Evolutionary conservation across 805 yeast genomes (phyloP), one percentile per base, ranked within the genome.

Genomic region (Kluyveromyces siamensis): DNA sequence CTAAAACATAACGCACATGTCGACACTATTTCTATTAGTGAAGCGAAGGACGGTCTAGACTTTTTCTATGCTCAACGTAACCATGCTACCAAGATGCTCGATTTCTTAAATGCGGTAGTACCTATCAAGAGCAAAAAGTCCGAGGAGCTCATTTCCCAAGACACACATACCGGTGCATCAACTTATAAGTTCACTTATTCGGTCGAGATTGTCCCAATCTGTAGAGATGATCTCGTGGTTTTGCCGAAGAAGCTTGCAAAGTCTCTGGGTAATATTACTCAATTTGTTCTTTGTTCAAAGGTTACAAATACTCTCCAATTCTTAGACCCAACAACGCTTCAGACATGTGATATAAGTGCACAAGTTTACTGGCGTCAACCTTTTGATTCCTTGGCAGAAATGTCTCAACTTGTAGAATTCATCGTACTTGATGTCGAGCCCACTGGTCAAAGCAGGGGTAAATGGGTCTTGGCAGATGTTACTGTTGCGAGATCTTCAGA

Each of bases 141-240:
- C 42, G 93, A 87, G 65, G 97, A 93, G 72, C 79, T 95, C 61
- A 83, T 93, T 52, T 84, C 95, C 51, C 83, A 83, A 50, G 97
- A 95, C 73, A 88, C 86, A 37, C 99, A 93, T 59, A 82, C 96
- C 1, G 93, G 96, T 61, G 74, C 84, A 18, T 80, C 95, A 25
- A 78, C 83, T 49, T 93, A 87, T 72, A 93, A 93, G 71, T 93
- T 91, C 65, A 77, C 97, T 7, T 91, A 76, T 63, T 87, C 97
- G 18, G 85, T 91, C 41, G 99, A 93, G 70, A 82, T 93, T 57
- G 96, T 87, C 1, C 99, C 99, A 17, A 81, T 95, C 40, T 93
- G 99, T 77, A 86, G 93, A 68, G 99, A 93, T 63, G 99, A 95
- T 65, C 74, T 93, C 57, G 96, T 93, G 25, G 87, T 91, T 35